These are phyloP conservation scores for Didymella sp. DNA, from an alignment of 2,329 filamentous ascomycete genomes.

Conservation along the genomic window DNA sequence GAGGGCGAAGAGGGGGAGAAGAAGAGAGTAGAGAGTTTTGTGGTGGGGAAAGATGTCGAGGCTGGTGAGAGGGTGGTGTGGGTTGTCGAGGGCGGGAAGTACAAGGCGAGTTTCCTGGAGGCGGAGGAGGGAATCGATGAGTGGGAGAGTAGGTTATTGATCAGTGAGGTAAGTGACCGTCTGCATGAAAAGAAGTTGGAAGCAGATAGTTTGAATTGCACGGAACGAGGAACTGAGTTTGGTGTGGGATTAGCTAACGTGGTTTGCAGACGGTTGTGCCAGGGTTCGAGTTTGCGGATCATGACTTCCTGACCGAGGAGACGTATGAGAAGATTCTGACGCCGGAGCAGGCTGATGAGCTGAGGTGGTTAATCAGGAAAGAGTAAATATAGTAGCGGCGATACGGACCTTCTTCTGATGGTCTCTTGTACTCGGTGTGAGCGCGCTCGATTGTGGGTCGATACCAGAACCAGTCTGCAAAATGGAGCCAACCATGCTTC, in stretches of 20 bases:
- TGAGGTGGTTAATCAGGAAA: constrained; percentile 54
- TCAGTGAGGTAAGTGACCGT: constrained; percentile 60
- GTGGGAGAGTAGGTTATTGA: constrained; percentile 62
- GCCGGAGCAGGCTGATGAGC: constrained; percentile 55
- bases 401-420: too few relatives aligned
- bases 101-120: constrained; percentile 69
- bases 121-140: constrained; percentile 50
- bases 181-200: too few relatives aligned
- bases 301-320: constrained; percentile 66
- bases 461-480: too few relatives aligned
- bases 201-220: too few relatives aligned
- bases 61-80: constrained; percentile 69
- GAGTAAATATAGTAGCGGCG: background rate
- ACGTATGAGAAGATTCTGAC: constrained; percentile 59
- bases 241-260: background rate
- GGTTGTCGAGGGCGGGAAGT: constrained; percentile 73
- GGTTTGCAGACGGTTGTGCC: constrained; percentile 64
- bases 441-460: too few relatives aligned
- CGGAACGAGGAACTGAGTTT: too few relatives aligned
- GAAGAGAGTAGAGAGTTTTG: constrained; percentile 67
- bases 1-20: constrained; percentile 55
- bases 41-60: constrained; percentile 66
- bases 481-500: too few relatives aligned
- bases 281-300: constrained; percentile 71
- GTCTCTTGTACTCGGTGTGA: too few relatives aligned